Evolutionary conservation across 495 filamentous ascomycete species (phyloP).

Genomic region (Trichoderma gamsii): DNA sequence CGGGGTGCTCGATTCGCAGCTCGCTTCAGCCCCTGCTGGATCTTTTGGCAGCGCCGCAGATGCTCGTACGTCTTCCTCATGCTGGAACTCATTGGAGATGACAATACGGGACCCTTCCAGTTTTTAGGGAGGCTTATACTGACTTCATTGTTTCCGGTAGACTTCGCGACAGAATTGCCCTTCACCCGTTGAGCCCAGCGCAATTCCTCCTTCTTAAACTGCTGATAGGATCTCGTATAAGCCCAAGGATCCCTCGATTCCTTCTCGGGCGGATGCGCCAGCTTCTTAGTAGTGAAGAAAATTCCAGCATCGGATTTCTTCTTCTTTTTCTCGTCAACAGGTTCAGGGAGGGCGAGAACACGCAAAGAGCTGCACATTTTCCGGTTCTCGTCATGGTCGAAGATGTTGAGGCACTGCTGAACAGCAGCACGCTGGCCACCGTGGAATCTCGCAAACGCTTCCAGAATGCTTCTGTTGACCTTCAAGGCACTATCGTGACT

Average conservation of each 20-base stretch:
- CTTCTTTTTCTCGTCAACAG: background rate
- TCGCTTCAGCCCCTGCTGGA: background rate
- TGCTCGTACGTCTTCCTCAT: constrained; percentile 13
- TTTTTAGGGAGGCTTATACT: background rate
- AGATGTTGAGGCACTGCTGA: constrained; percentile 28
- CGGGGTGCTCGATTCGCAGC: background rate
- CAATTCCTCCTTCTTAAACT: background rate
- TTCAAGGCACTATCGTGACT: background rate
- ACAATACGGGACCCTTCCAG: constrained; percentile 8
- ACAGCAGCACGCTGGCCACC: constrained; percentile 38
- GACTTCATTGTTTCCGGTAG: background rate
- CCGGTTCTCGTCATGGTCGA: constrained; percentile 20
- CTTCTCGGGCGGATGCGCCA: background rate
- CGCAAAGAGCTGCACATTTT: background rate
- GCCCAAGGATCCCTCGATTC: constrained; percentile 4
- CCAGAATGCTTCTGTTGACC: background rate
- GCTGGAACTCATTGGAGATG: background rate
- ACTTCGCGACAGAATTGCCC: background rate
- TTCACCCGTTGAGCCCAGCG: background rate
- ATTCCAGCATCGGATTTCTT: background rate
- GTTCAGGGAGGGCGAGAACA: background rate
- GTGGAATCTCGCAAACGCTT: constrained; percentile 24
- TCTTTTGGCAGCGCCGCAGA: constrained; percentile 4
- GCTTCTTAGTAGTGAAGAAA: background rate
- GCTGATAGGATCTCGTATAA: background rate